These are phyloP conservation scores for Colletotrichum limetticola DNA, from an alignment of 2,329 filamentous ascomycete species.

Conservation along the genomic window DNA sequence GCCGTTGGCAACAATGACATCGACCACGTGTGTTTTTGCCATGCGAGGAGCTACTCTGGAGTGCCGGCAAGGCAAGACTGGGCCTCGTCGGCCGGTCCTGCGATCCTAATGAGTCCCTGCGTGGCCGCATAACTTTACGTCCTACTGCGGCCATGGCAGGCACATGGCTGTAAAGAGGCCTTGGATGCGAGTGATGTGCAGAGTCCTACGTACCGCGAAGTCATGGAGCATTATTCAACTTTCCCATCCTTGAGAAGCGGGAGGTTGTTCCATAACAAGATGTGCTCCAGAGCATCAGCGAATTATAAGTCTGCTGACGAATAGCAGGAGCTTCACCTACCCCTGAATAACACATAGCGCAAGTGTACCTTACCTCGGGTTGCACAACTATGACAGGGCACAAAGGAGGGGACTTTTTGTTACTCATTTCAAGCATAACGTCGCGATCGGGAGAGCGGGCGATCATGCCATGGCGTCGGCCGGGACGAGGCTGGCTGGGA, in stretches of 20 bases:
- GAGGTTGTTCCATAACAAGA: background rate
- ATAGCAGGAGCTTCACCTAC: background rate
- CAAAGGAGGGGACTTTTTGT: background rate
- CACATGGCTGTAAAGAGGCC: background rate
- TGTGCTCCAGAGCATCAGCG: background rate
- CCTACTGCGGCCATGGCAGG: background rate
- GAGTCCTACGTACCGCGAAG: background rate
- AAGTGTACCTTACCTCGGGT: background rate
- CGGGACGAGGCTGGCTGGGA: background rate
- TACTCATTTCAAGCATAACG: slow-evolving; percentile 8
- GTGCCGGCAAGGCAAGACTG: background rate
- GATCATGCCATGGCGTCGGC: background rate
- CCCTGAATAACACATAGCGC: background rate
- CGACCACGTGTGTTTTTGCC: background rate
- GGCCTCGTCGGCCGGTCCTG: background rate
- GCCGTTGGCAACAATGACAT: background rate
- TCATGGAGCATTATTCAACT: background rate
- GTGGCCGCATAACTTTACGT: background rate
- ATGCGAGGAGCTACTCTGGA: background rate
- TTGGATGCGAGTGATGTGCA: background rate
- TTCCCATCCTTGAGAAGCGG: background rate
- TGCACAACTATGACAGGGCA: background rate
- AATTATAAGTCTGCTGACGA: background rate
- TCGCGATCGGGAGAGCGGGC: background rate
- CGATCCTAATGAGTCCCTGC: background rate